Evolutionary conservation across 2,329 filamentous ascomycete species (phyloP).

Genomic region (Colletotrichum costaricense): DNA sequence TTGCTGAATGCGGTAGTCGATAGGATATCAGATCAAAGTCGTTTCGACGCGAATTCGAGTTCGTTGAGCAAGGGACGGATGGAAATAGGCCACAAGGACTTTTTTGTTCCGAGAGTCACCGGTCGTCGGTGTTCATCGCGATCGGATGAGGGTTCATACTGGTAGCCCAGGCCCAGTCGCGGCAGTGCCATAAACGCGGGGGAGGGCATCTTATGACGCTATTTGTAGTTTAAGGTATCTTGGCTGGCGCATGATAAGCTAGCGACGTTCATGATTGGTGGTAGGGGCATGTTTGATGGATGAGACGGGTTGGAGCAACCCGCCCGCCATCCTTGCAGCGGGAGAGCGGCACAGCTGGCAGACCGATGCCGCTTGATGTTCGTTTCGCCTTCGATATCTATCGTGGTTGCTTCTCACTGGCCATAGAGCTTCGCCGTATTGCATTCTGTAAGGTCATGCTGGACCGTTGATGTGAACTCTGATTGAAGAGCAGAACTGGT

Average conservation of each 20-base stretch:
- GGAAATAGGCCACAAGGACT: background rate
- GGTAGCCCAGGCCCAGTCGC: slow-evolving; percentile 3
- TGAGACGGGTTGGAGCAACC: background rate
- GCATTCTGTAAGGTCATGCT: too few relatives aligned
- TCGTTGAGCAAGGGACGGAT: background rate
- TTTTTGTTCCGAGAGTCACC: background rate
- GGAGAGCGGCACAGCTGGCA: background rate
- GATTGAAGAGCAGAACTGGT: too few relatives aligned
- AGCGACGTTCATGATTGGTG: slow-evolving; percentile 14
- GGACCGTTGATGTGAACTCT: too few relatives aligned
- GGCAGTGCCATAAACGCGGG: slow-evolving; percentile 22
- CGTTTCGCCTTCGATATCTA: background rate
- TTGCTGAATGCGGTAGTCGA: background rate
- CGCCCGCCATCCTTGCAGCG: slow-evolving; percentile 18
- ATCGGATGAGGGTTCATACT: background rate
- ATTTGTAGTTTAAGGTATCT: slow-evolving; percentile 2
- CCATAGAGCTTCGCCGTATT: background rate
- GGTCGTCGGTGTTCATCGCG: background rate
- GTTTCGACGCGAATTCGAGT: background rate
- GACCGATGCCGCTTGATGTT: background rate
- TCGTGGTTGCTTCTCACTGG: background rate
- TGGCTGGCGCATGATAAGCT: slow-evolving; percentile 23
- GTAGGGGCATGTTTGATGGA: background rate
- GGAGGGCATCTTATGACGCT: slow-evolving; percentile 23
- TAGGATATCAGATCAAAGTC: background rate